Evolutionary conservation across 169 alveolate genomes (phyloP), one percentile per base, ranked within the genome.

Genomic region (Cystoisospora suis): DNA sequence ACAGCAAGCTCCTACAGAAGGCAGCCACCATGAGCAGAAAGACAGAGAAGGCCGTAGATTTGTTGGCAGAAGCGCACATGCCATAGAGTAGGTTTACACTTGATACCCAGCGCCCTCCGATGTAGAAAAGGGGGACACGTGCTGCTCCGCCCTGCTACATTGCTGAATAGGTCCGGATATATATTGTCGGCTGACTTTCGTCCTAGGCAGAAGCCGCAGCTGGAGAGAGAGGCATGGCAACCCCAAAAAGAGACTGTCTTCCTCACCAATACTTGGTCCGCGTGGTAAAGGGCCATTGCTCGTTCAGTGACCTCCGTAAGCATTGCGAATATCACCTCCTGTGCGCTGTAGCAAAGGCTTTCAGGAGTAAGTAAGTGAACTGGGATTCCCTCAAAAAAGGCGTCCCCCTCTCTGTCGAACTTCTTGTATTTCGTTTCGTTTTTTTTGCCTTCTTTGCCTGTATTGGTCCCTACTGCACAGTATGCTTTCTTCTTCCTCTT

Each of bases 291-390:
- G 58, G 99, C 97, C 99, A 99, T 99, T 23, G 99, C 99, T 88
- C 99, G 96, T 93, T 99, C 99, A 0, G 99, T 97, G 42, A 98
- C 98, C 93, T 99, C 99, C 32, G 98, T 95, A n/a, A 99, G 95
- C 99, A 98, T 99, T 32, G 99, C 98, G 93, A 99, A 99, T 49
- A 98, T 95, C 58, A 98, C 98, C 93, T 99, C 99, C 94, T 99
- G 99, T 56, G 98, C 93, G 85, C 99, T 95, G 94, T 95, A 98
- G 90, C 99, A 99, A 59, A 98, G 75, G 27, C 70, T 27, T 58
- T 75, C 92, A 0, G 92, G 92, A 0, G 92, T 75, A 20, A 88
- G 75, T 29, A 61, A 46, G 47, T n/a, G 42, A 23, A 75, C 45
- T 4, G 75, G 58, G 49, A 38, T 40, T 17, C 58, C 83, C 56